Base-by-base conservation (phyloP, 768 basidiomycete species). In the Tricholoma sp. region DNA sequence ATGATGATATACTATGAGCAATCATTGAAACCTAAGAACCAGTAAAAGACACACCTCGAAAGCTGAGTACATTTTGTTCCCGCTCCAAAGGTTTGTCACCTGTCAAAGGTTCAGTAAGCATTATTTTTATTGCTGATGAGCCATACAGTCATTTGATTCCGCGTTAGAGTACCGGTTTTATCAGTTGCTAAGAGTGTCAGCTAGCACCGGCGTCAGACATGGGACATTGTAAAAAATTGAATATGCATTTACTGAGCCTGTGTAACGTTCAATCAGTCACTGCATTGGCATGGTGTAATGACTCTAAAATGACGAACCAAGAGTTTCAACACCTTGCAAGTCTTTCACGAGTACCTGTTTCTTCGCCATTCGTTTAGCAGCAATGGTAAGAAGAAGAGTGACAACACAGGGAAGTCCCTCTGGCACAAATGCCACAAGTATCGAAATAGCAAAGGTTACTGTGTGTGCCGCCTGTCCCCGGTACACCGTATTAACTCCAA, bases 321-420 rank as follows among this genome's bases (percentile, higher is more conserved):
- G 73, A 2, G 85, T 86, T 66, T 88, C 85, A 0, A 88, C 85
- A 41, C 85, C 85, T 65, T 86, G 85, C n/a, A 88, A 66, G 62
- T 86, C 84, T 61, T 88, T 88, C 16, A 86, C 85, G n/a, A 88
- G 73, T 5, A 88, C 85, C 59, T 86, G 85, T 67, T 84, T 83
- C 21, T 77, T 77, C 0, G 86, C 85, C 85, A 88, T 86, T 29
- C 86, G 75, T 68, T 85, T 86, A 16, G 85, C 86, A 0, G 85
- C 85, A 43, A 88, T 86, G 4, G 85, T 85, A 5, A 88, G 64
- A 57, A 86, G 72, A 9, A 88, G 72, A 0, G 85, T 88, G 45
- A 88, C 85, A 1, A 84, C 83, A 3, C 84, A 85, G 0, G 86
- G 85, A 12, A 88, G 69, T 57, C 86, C 85, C 66, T 83, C 82